A percentile compares a stretch with the other conserved stretches of the same genome.
phyloP scores from a whole-genome alignment of 495 filamentous ascomycete genomes.

The Hypomontagnella monticulosa region DNA sequence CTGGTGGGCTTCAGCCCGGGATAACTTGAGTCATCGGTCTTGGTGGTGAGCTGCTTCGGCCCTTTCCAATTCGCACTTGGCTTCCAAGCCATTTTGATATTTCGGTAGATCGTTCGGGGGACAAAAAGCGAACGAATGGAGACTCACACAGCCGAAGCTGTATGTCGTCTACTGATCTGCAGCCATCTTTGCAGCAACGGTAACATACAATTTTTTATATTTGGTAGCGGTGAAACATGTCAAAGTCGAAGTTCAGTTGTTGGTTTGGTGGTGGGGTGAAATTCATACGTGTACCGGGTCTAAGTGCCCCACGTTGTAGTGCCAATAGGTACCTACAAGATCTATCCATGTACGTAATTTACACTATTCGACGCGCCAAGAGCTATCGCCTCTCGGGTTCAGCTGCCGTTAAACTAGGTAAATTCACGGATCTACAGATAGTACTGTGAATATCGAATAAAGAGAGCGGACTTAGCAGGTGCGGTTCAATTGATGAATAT shows the following conservation, averaged over 20 bases:
- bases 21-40: conserved; percentile 51
- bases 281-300: conserved; percentile 22
- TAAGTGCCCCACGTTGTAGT: conserved; percentile 17
- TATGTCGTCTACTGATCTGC: conserved; percentile 42
- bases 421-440: too few species aligned
- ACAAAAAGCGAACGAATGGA: conserved; percentile 37
- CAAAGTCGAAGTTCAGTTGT: conserved; percentile 9
- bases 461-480: too few species aligned
- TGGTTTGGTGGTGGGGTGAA: conserved; percentile 20
- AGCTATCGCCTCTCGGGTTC: too few species aligned
- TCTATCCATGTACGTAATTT: not conserved
- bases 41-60: conserved; percentile 47
- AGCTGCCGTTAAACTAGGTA: too few species aligned
- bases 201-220: conserved; percentile 17
- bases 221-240: conserved; percentile 31
- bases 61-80: conserved; percentile 52
- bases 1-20: conserved; percentile 54
- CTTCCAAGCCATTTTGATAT: conserved; percentile 58
- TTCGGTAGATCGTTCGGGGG: conserved; percentile 34
- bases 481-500: too few species aligned
- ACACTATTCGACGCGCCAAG: not conserved
- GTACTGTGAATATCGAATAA: too few species aligned
- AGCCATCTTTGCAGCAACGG: conserved; percentile 42
- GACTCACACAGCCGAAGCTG: conserved; percentile 48
- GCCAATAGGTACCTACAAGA: not conserved